Base-by-base conservation (phyloP, 1,139 yeast species). In the Trichomonascaceae sp. region DNA sequence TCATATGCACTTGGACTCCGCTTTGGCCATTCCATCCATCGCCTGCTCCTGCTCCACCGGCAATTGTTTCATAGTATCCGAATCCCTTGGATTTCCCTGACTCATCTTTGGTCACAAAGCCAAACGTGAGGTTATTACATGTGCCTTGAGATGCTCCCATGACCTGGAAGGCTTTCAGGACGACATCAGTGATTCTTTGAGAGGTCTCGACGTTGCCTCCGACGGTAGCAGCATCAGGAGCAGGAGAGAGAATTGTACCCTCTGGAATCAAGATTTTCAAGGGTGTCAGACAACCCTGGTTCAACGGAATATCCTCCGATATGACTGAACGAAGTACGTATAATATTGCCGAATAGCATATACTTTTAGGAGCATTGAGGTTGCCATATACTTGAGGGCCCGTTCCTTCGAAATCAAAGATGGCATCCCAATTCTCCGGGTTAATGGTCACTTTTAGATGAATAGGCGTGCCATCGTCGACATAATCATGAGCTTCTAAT, bases 181-280 rank as follows among this genome's bases (percentile, higher is more conserved):
- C 78, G 2, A 85, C 90, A 68, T 87, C 96, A 1, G 89, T 86
- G 45, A 88, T 82, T 58, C 95, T 76, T 69, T 88, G 96, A 1
- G 93, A 83, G 0, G 96, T 87, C 68, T 85, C 85, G n/a, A 87
- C 95, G 66, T 87, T 88, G 7, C 95, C 95, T 30, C 95, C 96
- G 9, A 87, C 95, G 3, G 86, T 90, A 0, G 96, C 96, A 17
- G 93, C 93, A 49, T 85, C 88, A 44, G 75, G 77, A 1, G 84
- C 77, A 2, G 96, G 96, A 48, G 83, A 76, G 24, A 88, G 76
- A 6, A 88, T 76, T 1, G 88, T 80, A 0, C 86, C 86, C 51
- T 80, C 80, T 43, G 95, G 86, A 27, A 89, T 84, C 19, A 70
- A 70, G 54, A 88, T 78, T 5, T 79, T 71, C 51, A 87, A 80